Conservation (phyloP, 1,284 basidiomycete genomes). For the Sanguinoderma infundibulare region DNA sequence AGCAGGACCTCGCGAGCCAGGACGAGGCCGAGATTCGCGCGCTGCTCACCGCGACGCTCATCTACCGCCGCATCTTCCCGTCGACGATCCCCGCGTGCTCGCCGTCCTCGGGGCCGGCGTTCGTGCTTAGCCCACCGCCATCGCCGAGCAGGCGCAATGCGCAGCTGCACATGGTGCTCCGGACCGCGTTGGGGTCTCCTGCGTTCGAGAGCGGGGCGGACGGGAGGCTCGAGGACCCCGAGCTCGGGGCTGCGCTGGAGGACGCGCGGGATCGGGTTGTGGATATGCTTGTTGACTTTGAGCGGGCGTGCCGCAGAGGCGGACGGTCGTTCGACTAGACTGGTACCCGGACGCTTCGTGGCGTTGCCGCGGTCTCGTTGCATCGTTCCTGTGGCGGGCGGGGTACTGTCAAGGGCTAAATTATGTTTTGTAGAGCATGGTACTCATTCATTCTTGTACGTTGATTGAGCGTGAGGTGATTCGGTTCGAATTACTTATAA, state of each 20-base stretch:
- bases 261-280: constrained; percentile 72
- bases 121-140: constrained; percentile 60
- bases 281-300: constrained; percentile 58
- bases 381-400: neutral
- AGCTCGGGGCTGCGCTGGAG: constrained; percentile 47
- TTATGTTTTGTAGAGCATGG: constrained; percentile 2
- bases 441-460: neutral
- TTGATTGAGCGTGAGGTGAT: too few species aligned
- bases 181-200: constrained; percentile 56
- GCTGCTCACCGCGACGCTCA: constrained; percentile 57
- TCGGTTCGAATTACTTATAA: neutral
- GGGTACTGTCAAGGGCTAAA: too few species aligned
- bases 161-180: constrained; percentile 46
- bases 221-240: constrained; percentile 36
- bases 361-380: neutral
- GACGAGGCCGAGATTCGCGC: constrained; percentile 50
- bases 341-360: neutral
- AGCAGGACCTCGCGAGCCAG: constrained; percentile 38
- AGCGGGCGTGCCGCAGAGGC: constrained; percentile 30
- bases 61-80: constrained; percentile 63
- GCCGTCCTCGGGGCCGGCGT: constrained; percentile 34
- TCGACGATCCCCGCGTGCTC: constrained; percentile 39
- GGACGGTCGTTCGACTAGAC: constrained; percentile 20
- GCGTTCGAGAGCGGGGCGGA: constrained; percentile 56
- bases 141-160: constrained; percentile 50